Percentiles rank a stretch among this genome's conserved stretches.
phyloP scores from a whole-genome alignment of 176 grass and related monocot species.

The Otatea glauca region DNA sequence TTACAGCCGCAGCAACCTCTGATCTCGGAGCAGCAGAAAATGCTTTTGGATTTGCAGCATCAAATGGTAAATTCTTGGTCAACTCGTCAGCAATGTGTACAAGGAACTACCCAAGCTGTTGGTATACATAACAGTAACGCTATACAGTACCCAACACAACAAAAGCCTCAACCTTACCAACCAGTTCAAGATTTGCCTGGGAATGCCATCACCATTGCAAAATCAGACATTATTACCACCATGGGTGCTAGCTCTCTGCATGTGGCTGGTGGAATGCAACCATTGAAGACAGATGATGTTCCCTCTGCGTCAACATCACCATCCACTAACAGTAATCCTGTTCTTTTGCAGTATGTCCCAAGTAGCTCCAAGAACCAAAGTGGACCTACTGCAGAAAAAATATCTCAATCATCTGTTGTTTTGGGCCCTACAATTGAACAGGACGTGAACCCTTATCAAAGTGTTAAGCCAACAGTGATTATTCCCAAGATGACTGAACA shows the following conservation, averaged over 20 bases:
- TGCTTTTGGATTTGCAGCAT: slow-evolving; percentile 59
- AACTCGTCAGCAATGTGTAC: slow-evolving; percentile 47
- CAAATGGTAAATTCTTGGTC: slow-evolving; percentile 58
- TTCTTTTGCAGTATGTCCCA: slow-evolving; percentile 54
- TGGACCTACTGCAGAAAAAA: slow-evolving; percentile 48
- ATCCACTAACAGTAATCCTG: slow-evolving; percentile 51
- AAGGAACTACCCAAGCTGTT: slow-evolving; percentile 43
- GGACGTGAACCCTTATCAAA: slow-evolving; percentile 45
- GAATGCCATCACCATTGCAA: slow-evolving; percentile 40
- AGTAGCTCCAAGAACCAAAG: slow-evolving; percentile 50
- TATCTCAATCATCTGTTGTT: slow-evolving; percentile 61
- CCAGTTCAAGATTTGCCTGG: slow-evolving; percentile 33
- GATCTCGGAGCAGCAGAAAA: slow-evolving; percentile 64
- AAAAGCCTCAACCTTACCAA: slow-evolving; percentile 56
- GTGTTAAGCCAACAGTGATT: slow-evolving; percentile 43
- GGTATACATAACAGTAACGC: slow-evolving; percentile 42
- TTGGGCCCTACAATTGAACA: slow-evolving; percentile 47
- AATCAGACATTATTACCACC: slow-evolving; percentile 51
- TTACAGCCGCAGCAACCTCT: slow-evolving; percentile 57
- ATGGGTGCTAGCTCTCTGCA: slow-evolving; percentile 51
- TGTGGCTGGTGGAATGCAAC: slow-evolving; percentile 40
- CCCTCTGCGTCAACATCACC: slow-evolving; percentile 65
- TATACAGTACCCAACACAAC: slow-evolving; percentile 44
- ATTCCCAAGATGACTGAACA: slow-evolving; percentile 62
- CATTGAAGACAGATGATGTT: slow-evolving; percentile 47